Conservation (phyloP, 2,329 filamentous ascomycete species). For the Kalmusia sp. region DNA sequence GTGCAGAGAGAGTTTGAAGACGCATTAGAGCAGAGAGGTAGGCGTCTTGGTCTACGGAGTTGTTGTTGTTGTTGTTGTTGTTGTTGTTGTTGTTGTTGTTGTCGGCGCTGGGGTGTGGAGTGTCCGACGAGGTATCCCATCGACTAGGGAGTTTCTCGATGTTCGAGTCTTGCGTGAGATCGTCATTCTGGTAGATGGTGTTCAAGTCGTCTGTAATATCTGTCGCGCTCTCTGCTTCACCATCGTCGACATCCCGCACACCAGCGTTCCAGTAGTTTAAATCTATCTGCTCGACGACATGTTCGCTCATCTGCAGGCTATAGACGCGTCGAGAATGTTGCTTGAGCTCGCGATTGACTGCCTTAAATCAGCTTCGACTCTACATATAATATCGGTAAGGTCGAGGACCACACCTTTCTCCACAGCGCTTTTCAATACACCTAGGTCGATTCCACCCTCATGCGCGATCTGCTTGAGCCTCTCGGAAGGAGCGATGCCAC, state of each 20-base stretch:
- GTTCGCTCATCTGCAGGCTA: conserved; percentile 71
- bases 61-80: too few species aligned
- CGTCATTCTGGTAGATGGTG: conserved; percentile 36
- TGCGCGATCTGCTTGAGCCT: conserved; percentile 60
- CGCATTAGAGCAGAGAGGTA: conserved; percentile 51
- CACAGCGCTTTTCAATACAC: conserved; percentile 58
- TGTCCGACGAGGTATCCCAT: conserved; percentile 33
- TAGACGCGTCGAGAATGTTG: conserved; percentile 73
- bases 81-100: too few species aligned
- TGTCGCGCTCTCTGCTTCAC: conserved; percentile 30
- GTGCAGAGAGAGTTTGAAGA: conserved; percentile 57
- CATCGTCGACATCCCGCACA: conserved; percentile 40
- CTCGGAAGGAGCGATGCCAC: conserved; percentile 63
- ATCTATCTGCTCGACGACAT: conserved; percentile 77
- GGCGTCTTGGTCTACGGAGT: conserved; percentile 33
- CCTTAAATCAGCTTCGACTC: conserved; percentile 7
- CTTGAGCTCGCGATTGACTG: conserved; percentile 68
- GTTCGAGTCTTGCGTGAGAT: conserved; percentile 42
- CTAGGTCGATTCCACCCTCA: conserved; percentile 54
- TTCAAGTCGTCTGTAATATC: conserved; percentile 51
- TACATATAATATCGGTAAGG: background rate
- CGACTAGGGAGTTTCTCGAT: conserved; percentile 41
- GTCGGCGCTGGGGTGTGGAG: conserved; percentile 7
- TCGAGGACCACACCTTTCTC: conserved; percentile 52
- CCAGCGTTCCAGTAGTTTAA: conserved; percentile 64